Percentiles rank a stretch among this genome's conserved stretches.
Conservation (phyloP, 257 asterid species). For the Penstemon eatonii region DNA sequence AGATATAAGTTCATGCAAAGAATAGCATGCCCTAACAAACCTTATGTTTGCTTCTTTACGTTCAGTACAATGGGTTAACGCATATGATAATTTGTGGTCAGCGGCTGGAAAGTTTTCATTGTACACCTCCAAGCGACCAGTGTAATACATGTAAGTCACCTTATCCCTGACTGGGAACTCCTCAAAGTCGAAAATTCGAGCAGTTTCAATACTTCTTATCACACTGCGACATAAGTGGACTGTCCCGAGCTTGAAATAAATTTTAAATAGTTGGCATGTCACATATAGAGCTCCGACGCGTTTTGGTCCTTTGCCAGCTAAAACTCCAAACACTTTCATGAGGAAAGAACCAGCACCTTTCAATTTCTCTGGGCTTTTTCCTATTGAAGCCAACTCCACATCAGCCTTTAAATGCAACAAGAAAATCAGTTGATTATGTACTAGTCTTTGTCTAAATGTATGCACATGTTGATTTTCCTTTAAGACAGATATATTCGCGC, state of each 20-base stretch:
- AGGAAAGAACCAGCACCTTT: slow-evolving; percentile 96
- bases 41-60: slow-evolving; percentile 78
- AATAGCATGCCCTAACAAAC: slow-evolving; percentile 33
- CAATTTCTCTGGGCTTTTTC: slow-evolving; percentile 87
- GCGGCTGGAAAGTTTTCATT: slow-evolving; percentile 94
- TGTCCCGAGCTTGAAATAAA: slow-evolving; percentile 94
- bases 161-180: slow-evolving; percentile 93
- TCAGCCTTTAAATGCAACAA: slow-evolving; percentile 72
- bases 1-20: slow-evolving; percentile 22
- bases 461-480: slow-evolving; percentile 1
- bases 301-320: slow-evolving; percentile 94
- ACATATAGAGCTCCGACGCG: slow-evolving; percentile 94
- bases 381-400: slow-evolving; percentile 75
- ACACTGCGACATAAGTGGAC: slow-evolving; percentile 94
- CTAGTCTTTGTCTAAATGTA: neutral
- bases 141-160: slow-evolving; percentile 97
- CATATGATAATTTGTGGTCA: slow-evolving; percentile 89
- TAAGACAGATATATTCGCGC: slow-evolving; percentile 2
- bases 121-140: slow-evolving; percentile 97
- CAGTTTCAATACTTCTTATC: slow-evolving; percentile 95
- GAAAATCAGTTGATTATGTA: slow-evolving; percentile 28
- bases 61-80: slow-evolving; percentile 61
- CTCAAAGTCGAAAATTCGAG: slow-evolving; percentile 89
- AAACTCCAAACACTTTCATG: slow-evolving; percentile 94
- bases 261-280: slow-evolving; percentile 90